Conservation (phyloP, 768 basidiomycete species). For the Dendrothele bispora region DNA sequence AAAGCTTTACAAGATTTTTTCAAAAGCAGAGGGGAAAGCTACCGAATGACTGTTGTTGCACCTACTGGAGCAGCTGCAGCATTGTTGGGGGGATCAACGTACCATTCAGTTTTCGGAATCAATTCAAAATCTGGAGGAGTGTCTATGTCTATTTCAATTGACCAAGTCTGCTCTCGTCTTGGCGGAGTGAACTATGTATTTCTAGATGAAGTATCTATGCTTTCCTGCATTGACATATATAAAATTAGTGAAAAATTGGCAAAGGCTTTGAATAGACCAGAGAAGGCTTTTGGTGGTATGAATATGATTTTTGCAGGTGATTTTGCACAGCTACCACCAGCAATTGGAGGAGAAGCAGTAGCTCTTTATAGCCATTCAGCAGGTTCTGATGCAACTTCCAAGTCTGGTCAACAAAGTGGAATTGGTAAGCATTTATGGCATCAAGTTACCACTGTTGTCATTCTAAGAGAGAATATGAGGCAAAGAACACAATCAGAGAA, state of each 20-base stretch:
- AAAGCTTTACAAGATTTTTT: no score
- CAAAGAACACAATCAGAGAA: constrained; percentile 22
- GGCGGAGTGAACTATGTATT: constrained; percentile 27
- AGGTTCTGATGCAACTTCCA: not conserved
- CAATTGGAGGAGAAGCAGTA: constrained; percentile 4
- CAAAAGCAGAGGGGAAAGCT: no score
- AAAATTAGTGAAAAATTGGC: constrained; percentile 26
- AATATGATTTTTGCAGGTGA: constrained; percentile 39
- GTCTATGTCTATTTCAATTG: not conserved
- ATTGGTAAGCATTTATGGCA: constrained; percentile 24
- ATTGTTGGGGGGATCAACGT: constrained; percentile 15
- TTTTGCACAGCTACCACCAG: constrained; percentile 36
- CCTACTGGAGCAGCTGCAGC: constrained; percentile 15
- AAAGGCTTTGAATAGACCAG: constrained; percentile 12
- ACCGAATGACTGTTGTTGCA: no score
- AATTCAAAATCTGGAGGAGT: constrained; percentile 1
- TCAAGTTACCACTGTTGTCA: constrained; percentile 19
- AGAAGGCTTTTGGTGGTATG: constrained; percentile 31
- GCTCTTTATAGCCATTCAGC: constrained; percentile 9
- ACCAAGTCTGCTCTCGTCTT: constrained; percentile 1
- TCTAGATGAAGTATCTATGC: constrained; percentile 44
- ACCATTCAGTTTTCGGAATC: constrained; percentile 14
- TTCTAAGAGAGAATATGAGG: constrained; percentile 27
- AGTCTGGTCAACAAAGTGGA: constrained; percentile 7
- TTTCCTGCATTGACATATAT: constrained; percentile 30